A percentile compares a stretch with the other conserved stretches of the same genome.
phyloP scores from a whole-genome alignment of 331 rosid genomes.

The Quercus lobata region DNA sequence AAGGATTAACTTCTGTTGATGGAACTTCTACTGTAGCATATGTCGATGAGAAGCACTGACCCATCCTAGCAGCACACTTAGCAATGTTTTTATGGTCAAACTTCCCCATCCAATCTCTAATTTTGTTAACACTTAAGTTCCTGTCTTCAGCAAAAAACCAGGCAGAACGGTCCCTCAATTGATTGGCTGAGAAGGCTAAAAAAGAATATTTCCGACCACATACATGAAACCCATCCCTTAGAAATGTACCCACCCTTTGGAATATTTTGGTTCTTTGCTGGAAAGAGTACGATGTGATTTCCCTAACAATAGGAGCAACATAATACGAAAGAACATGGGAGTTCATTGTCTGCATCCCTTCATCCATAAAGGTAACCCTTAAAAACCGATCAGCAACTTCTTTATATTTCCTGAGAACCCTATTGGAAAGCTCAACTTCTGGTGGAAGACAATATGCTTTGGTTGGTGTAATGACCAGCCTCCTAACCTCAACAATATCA shows the following conservation, averaged over 20 bases:
- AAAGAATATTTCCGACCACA: constrained; percentile 78
- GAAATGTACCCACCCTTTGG: constrained; percentile 54
- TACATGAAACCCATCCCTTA: constrained; percentile 56
- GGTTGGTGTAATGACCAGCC: constrained; percentile 79
- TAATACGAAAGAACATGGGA: constrained; percentile 47
- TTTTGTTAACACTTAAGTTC: constrained; percentile 11
- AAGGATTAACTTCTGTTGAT: constrained; percentile 28
- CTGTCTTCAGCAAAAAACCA: constrained; percentile 79
- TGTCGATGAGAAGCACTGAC: constrained; percentile 92
- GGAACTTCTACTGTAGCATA: constrained; percentile 88
- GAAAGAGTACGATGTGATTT: constrained; percentile 48
- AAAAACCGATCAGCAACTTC: constrained; percentile 76
- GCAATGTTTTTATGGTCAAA: constrained; percentile 58
- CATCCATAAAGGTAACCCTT: constrained; percentile 94
- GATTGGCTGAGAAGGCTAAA: constrained; percentile 92
- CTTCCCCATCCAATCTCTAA: constrained; percentile 75
- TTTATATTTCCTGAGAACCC: constrained; percentile 75
- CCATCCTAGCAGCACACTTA: constrained; percentile 97
- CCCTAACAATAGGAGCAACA: constrained; percentile 78
- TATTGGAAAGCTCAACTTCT: constrained; percentile 77
- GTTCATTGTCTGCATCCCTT: constrained; percentile 80
- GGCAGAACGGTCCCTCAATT: constrained; percentile 85
- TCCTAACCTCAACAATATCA: constrained; percentile 69
- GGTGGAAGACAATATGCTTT: constrained; percentile 86
- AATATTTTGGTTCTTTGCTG: constrained; percentile 62